phyloP scores from a whole-genome alignment of 2,329 filamentous ascomycete species.

The Helotiales sp. region DNA sequence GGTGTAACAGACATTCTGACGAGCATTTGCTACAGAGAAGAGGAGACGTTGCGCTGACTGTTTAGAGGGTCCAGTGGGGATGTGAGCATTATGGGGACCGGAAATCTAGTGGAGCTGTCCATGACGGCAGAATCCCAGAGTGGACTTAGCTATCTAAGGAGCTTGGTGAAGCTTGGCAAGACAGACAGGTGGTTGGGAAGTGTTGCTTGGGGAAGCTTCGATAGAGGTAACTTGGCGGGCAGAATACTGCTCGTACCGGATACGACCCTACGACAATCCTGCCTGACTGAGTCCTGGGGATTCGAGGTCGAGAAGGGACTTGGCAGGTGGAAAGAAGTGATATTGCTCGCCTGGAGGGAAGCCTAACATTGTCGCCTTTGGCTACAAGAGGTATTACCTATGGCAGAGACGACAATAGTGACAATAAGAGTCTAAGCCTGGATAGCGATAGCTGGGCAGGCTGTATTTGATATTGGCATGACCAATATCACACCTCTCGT shows the following conservation, averaged over 20 bases:
- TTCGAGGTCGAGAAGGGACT: no score
- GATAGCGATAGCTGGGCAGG: neutral
- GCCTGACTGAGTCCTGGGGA: no score
- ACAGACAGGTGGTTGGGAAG: neutral
- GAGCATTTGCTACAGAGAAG: no score
- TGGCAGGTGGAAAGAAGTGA: neutral
- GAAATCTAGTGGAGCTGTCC: neutral
- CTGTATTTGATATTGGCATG: neutral
- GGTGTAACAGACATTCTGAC: neutral
- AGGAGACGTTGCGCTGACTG: neutral
- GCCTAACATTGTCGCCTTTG: no score
- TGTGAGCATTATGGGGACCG: neutral
- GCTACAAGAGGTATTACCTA: neutral
- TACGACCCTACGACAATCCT: no score
- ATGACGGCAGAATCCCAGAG: constrained; percentile 2
- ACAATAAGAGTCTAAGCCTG: neutral
- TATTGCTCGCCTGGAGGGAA: no score
- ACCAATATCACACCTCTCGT: neutral
- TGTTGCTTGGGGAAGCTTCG: neutral
- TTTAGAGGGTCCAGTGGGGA: neutral
- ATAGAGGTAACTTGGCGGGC: neutral
- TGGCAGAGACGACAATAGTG: neutral
- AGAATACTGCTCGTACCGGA: neutral
- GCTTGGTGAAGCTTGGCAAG: neutral
- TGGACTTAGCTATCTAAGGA: neutral